Conservation (phyloP, 306 rosid species). For the Vigna trinervia region DNA sequence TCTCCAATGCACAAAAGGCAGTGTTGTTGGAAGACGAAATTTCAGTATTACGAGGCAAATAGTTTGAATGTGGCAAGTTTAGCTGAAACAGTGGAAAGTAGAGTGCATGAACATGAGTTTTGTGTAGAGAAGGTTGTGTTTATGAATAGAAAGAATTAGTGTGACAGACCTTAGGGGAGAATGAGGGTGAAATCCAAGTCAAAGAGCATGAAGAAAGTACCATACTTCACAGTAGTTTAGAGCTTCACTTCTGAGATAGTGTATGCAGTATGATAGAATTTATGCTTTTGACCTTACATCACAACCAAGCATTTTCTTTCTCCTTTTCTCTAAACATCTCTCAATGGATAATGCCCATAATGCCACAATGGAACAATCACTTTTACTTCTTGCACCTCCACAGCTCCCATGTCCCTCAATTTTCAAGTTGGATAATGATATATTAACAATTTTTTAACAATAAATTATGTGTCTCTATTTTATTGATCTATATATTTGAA, state of each 20-base stretch:
- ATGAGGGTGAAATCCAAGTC: slow-evolving; percentile 61
- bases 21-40: slow-evolving; percentile 49
- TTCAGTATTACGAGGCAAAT: slow-evolving; percentile 53
- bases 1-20: slow-evolving; percentile 54
- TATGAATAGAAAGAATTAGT: neutral
- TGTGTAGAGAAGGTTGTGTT: slow-evolving; percentile 1
- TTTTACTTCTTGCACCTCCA: no score
- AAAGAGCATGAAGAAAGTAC: slow-evolving; percentile 70
- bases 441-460: no score
- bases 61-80: slow-evolving; percentile 57
- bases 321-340: neutral
- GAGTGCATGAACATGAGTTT: slow-evolving; percentile 15
- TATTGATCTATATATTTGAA: no score
- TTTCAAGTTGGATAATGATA: no score
- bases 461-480: no score
- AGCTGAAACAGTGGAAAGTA: slow-evolving; percentile 54
- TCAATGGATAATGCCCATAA: slow-evolving; percentile 33
- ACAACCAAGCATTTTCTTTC: slow-evolving; percentile 22
- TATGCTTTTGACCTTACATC: slow-evolving; percentile 27
- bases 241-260: slow-evolving; percentile 48
- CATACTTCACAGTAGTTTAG: slow-evolving; percentile 54
- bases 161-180: slow-evolving; percentile 69
- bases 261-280: slow-evolving; percentile 37
- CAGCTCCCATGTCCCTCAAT: no score
- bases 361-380: neutral